Percentiles rank a stretch among this genome's conserved stretches.
Evolutionary conservation across 768 basidiomycete species (phyloP).

Genomic region (Pleurotus eryngii): DNA sequence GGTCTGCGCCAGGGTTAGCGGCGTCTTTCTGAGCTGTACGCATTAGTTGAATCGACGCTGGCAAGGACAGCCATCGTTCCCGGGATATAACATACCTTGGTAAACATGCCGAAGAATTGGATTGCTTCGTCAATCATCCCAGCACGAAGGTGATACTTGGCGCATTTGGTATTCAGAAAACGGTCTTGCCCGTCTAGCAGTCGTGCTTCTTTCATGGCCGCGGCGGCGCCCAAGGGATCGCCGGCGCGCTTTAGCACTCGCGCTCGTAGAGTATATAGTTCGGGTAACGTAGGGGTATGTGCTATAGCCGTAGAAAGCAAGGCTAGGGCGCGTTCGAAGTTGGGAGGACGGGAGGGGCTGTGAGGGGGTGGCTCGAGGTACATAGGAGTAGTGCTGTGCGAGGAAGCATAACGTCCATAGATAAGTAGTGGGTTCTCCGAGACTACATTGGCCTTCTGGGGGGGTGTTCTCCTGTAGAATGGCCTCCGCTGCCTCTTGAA

Average conservation of each 20-base stretch:
- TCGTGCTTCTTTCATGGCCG: conserved; percentile 76
- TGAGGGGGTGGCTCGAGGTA: conserved; percentile 36
- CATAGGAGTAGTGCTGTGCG: conserved; percentile 79
- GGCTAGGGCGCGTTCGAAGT: conserved; percentile 45
- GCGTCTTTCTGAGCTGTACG: conserved; percentile 74
- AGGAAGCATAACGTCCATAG: conserved; percentile 97
- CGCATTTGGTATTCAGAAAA: conserved; percentile 91
- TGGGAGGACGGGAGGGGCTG: not conserved
- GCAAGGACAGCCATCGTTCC: not conserved
- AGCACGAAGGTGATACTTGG: conserved; percentile 85
- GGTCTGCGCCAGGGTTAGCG: conserved; percentile 64
- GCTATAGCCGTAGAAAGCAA: conserved; percentile 62
- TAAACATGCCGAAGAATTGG: conserved; percentile 79
- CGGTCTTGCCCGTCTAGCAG: conserved; percentile 90
- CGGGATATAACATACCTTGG: conserved; percentile 57
- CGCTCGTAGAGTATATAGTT: conserved; percentile 78
- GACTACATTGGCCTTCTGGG: not conserved
- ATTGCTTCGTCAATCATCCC: conserved; percentile 77
- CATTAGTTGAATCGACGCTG: not conserved
- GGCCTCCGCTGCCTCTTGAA: conserved; percentile 69
- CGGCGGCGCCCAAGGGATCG: conserved; percentile 72
- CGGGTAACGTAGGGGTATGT: conserved; percentile 94
- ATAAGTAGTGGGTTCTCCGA: conserved; percentile 69
- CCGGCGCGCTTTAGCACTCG: conserved; percentile 85
- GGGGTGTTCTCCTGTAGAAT: conserved; percentile 25